phyloP scores from a whole-genome alignment of 1,284 basidiomycete species.

The Cryptococcus jaspeensis region DNA sequence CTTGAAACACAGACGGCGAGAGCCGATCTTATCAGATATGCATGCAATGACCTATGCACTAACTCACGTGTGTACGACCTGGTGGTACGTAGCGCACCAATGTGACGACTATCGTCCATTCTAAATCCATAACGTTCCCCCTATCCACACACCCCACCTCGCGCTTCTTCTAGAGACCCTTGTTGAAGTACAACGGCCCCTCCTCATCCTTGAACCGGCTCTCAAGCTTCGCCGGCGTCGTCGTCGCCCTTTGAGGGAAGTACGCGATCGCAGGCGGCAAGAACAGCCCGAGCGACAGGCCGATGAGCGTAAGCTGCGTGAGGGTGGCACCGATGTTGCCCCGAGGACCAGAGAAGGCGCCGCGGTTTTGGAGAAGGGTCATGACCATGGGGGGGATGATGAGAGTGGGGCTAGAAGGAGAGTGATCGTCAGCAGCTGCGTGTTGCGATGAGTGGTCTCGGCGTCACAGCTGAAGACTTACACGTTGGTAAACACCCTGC shows the following conservation, averaged over 20 bases:
- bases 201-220: conserved; percentile 39
- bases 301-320: conserved; percentile 54
- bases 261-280: conserved; percentile 59
- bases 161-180: conserved; percentile 50
- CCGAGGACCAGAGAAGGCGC: conserved; percentile 49
- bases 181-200: conserved; percentile 56
- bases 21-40: too few species aligned
- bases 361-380: conserved; percentile 50
- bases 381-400: conserved; percentile 57
- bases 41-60: too few species aligned
- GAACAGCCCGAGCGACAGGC: conserved; percentile 55
- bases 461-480: conserved; percentile 25
- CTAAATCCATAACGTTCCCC: too few species aligned
- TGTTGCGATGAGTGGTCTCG: neutral
- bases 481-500: conserved; percentile 57
- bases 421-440: neutral
- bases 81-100: too few species aligned
- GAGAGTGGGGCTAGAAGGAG: conserved; percentile 52
- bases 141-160: too few species aligned
- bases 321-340: conserved; percentile 37
- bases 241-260: conserved; percentile 55
- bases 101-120: too few species aligned
- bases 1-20: too few species aligned
- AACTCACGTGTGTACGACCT: too few species aligned
- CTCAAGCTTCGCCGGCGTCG: conserved; percentile 50